Percentiles rank a stretch among this genome's conserved stretches.
Conservation (phyloP, 495 filamentous ascomycete species). For the Astrothelium subdiscretum region DNA sequence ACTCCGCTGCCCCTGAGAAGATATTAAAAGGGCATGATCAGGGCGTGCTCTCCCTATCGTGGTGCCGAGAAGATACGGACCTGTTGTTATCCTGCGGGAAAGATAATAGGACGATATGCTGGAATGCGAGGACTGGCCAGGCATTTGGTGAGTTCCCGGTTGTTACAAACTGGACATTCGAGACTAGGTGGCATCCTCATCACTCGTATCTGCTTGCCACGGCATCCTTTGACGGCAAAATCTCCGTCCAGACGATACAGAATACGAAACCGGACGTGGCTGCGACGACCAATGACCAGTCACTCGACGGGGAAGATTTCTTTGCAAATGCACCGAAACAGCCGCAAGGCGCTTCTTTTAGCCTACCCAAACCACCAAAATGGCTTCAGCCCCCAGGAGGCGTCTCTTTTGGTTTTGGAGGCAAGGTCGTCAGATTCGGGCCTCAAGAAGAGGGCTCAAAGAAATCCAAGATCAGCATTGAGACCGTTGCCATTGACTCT, state of each 20-base stretch:
- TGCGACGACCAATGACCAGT: constrained; percentile 50
- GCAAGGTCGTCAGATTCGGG: constrained; percentile 74
- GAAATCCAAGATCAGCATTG: constrained; percentile 71
- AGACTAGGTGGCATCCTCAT: constrained; percentile 85
- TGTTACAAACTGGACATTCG: constrained; percentile 97
- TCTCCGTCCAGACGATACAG: constrained; percentile 83
- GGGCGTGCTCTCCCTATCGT: constrained; percentile 87
- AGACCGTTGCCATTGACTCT: constrained; percentile 76
- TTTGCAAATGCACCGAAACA: constrained; percentile 88
- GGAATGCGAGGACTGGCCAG: constrained; percentile 88
- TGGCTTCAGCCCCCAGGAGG: constrained; percentile 82
- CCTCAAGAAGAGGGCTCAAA: constrained; percentile 42
- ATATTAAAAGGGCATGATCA: constrained; percentile 81
- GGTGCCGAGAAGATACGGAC: constrained; percentile 87
- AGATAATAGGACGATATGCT: constrained; percentile 89
- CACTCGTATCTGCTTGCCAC: constrained; percentile 87
- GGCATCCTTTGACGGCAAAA: constrained; percentile 93
- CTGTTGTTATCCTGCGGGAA: constrained; percentile 90
- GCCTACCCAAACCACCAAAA: constrained; percentile 71
- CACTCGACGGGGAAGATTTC: constrained; percentile 87
- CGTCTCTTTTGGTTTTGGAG: constrained; percentile 91
- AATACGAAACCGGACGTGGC: constrained; percentile 53
- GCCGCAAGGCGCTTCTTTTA: constrained; percentile 78
- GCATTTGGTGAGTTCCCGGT: constrained; percentile 86
- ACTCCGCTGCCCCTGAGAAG: constrained; percentile 90